Evolutionary conservation across 2,329 filamentous ascomycete species (phyloP), one percentile per base, ranked within the genome.

Genomic region (Aspergillus sp.): DNA sequence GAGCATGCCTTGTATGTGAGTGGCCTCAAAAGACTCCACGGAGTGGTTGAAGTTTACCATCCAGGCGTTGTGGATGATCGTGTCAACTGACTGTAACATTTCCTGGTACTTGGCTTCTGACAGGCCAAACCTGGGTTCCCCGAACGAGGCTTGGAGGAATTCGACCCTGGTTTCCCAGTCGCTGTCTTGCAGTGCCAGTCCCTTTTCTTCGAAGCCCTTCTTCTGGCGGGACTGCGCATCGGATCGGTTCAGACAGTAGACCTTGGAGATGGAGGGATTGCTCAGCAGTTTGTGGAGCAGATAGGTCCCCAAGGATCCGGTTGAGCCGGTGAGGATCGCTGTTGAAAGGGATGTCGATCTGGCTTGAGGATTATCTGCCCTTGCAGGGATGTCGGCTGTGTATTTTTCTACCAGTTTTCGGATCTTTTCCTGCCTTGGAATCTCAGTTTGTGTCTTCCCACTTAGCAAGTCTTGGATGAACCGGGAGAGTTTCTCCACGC

Each of bases 21-120:
- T 51, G 11, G 22, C 18, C 0, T 69, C 64, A 52, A 70, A 74
- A 12, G 67, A 64, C 8, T 50, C 15, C 5, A 72, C 52, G 18
- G 61, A 49, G n/a, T 58, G 62, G 55, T 72, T 73, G 60, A 72
- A 71, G 57, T 72, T 62, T 5, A 74, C 66, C 2, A 53, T 60
- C 71, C 71, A 74, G 1, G 66, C 65, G 54, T 72, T 73, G 61
- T 74, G 71, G 4, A 66, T 52, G 17, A 74, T 57, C 0, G 59
- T 61, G 48, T 66, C 58, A 1, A 65, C 66, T 1, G 48, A 32
- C 12, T 26, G 17, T 3, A 49, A n/a, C 12, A 39, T 13, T 8
- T 13, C 13, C 4, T 17, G 6, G 32, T 39, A 39, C n/a, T 24
- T 39, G 5, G 30, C 3, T 3, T 39, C 18, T 3, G n/a, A 2